Percentiles rank a stretch among this genome's conserved stretches.
Conservation (phyloP, 441 rosid species). For the Erodium texanum region DNA sequence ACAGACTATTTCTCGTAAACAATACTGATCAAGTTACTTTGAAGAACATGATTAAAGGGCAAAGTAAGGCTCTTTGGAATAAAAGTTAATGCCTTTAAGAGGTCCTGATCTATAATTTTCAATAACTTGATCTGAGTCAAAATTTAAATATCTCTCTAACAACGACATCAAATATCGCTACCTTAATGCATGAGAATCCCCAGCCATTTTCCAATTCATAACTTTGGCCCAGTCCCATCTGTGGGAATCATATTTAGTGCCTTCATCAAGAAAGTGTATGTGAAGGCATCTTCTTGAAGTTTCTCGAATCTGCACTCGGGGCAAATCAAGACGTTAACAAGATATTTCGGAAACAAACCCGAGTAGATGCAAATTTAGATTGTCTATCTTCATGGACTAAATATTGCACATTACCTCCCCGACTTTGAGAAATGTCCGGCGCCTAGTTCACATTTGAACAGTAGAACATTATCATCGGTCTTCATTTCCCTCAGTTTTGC, state of each 20-base stretch:
- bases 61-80: too few species aligned
- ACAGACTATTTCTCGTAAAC: too few species aligned
- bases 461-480: slow-evolving; percentile 53
- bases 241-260: slow-evolving; percentile 59
- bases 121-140: too few species aligned
- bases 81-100: too few species aligned
- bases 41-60: too few species aligned
- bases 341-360: background rate
- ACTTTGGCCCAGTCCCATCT: slow-evolving; percentile 16
- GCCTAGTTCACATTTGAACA: slow-evolving; percentile 80
- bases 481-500: slow-evolving; percentile 29
- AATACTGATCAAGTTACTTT: too few species aligned
- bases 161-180: too few species aligned
- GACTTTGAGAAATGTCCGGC: slow-evolving; percentile 97
- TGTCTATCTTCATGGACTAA: background rate
- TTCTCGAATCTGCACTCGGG: slow-evolving; percentile 66
- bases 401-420: slow-evolving; percentile 51
- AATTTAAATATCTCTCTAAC: too few species aligned
- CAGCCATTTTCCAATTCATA: background rate
- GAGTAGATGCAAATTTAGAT: too few species aligned
- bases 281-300: slow-evolving; percentile 76
- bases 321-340: background rate
- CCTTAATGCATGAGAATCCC: background rate
- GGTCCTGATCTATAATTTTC: too few species aligned
- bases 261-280: slow-evolving; percentile 55